Percentiles rank a stretch among this genome's conserved stretches.
These are phyloP conservation scores for Penicillium sp. DNA, from an alignment of 2,329 filamentous ascomycete genomes.

Conservation along the genomic window DNA sequence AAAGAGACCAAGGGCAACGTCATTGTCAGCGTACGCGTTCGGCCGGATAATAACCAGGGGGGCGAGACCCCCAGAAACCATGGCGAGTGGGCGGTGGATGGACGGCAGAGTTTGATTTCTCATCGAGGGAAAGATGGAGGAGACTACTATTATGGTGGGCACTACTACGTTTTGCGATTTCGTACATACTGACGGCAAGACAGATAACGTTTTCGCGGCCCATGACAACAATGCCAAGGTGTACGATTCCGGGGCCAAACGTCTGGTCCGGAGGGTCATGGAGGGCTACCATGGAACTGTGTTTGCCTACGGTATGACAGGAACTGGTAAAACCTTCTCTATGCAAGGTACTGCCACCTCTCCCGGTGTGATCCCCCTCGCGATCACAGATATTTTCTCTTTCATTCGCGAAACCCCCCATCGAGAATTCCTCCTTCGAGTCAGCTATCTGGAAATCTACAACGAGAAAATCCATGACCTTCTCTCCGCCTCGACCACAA, in stretches of 20 bases:
- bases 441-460: constrained; percentile 98
- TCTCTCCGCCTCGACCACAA: constrained; percentile 69
- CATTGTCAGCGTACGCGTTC: constrained; percentile 88
- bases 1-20: constrained; percentile 92
- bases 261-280: constrained; percentile 94
- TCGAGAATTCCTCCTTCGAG: constrained; percentile 87
- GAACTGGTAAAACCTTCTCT: constrained; percentile 97
- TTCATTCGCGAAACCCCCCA: constrained; percentile 97
- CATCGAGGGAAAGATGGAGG: constrained; percentile 88
- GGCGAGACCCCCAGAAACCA: constrained; percentile 62
- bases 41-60: constrained; percentile 71
- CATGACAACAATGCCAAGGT: constrained; percentile 93
- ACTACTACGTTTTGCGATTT: background rate
- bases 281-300: constrained; percentile 98
- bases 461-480: constrained; percentile 97
- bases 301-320: constrained; percentile 98
- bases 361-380: constrained; percentile 92
- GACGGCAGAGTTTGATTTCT: constrained; percentile 75
- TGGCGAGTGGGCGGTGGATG: constrained; percentile 90
- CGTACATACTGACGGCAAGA: constrained; percentile 3
- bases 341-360: constrained; percentile 98
- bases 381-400: constrained; percentile 98
- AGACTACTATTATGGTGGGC: constrained; percentile 85
- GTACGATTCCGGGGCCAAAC: constrained; percentile 91
- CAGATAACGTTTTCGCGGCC: constrained; percentile 95